Evolutionary conservation across 768 basidiomycete genomes (phyloP).

Genomic region (Pisolithus orientalis): DNA sequence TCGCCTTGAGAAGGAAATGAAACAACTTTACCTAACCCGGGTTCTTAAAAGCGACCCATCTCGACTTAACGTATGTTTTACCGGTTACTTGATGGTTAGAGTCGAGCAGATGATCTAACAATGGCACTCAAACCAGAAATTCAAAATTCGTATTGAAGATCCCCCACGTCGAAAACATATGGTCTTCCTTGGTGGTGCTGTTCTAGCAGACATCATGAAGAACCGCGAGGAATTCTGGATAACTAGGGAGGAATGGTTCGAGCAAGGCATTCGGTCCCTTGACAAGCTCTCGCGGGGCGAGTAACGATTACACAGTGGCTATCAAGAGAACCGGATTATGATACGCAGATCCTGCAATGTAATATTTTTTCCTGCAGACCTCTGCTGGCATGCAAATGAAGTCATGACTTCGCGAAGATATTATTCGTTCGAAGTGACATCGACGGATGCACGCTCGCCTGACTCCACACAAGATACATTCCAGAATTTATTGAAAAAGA

Average conservation of each 20-base stretch:
- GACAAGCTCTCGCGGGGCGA: conserved; percentile 82
- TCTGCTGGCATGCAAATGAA: not conserved
- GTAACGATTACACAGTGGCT: conserved; percentile 11
- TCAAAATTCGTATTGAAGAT: conserved; percentile 98
- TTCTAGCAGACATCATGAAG: conserved; percentile 98
- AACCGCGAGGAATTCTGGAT: conserved; percentile 93
- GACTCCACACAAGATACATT: not conserved
- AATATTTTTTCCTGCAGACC: not conserved
- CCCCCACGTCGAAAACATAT: conserved; percentile 97
- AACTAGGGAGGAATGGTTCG: conserved; percentile 89
- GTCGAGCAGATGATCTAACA: not conserved
- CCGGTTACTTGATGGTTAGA: not conserved
- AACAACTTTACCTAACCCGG: conserved; percentile 93
- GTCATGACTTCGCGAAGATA: too few species aligned
- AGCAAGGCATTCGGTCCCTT: conserved; percentile 75
- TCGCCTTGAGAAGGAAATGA: conserved; percentile 98
- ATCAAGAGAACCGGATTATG: not conserved
- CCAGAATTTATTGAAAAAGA: conserved; percentile 25
- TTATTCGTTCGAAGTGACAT: too few species aligned
- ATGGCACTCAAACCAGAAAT: conserved; percentile 61
- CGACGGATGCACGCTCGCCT: too few species aligned
- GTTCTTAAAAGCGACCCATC: conserved; percentile 80
- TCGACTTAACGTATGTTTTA: conserved; percentile 70
- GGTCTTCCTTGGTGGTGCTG: conserved; percentile 99
- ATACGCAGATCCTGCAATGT: not conserved